Conservation (phyloP, 1,284 basidiomycete genomes). For the Earliella scabrosa region DNA sequence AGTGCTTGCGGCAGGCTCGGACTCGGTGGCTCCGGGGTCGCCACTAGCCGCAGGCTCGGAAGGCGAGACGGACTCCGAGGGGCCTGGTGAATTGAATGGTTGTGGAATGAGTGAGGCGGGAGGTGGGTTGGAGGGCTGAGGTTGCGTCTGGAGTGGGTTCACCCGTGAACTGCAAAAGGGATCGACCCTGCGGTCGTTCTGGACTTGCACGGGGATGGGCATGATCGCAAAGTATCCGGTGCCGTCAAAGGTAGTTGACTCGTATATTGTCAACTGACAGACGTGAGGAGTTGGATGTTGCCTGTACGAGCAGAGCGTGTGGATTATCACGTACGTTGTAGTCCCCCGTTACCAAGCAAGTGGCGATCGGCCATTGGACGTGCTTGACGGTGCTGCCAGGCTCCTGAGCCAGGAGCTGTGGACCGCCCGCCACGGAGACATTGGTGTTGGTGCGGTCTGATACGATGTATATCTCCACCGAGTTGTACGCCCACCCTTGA, state of each 20-base stretch:
- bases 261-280: slow-evolving; percentile 57
- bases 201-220: slow-evolving; percentile 44
- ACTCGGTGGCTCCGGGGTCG: too few relatives aligned
- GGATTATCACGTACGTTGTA: slow-evolving; percentile 48
- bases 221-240: slow-evolving; percentile 47
- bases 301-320: neutral
- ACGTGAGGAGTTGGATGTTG: neutral
- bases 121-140: slow-evolving; percentile 35
- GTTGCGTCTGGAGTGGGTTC: slow-evolving; percentile 43
- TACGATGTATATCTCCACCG: slow-evolving; percentile 52
- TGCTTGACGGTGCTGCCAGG: slow-evolving; percentile 53
- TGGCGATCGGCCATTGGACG: slow-evolving; percentile 47
- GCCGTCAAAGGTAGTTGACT: slow-evolving; percentile 44
- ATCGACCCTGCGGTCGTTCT: slow-evolving; percentile 36
- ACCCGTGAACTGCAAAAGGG: slow-evolving; percentile 31
- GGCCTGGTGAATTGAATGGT: too few relatives aligned
- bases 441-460: slow-evolving; percentile 47
- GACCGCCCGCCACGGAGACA: slow-evolving; percentile 48
- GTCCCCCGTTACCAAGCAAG: slow-evolving; percentile 46
- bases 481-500: slow-evolving; percentile 42
- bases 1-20: too few relatives aligned
- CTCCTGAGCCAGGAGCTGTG: slow-evolving; percentile 45
- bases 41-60: too few relatives aligned
- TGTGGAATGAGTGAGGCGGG: slow-evolving; percentile 11
- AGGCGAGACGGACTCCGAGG: too few relatives aligned